These are phyloP conservation scores for Pistacia atlantica DNA, from an alignment of 345 rosid species.

Conservation along the genomic window DNA sequence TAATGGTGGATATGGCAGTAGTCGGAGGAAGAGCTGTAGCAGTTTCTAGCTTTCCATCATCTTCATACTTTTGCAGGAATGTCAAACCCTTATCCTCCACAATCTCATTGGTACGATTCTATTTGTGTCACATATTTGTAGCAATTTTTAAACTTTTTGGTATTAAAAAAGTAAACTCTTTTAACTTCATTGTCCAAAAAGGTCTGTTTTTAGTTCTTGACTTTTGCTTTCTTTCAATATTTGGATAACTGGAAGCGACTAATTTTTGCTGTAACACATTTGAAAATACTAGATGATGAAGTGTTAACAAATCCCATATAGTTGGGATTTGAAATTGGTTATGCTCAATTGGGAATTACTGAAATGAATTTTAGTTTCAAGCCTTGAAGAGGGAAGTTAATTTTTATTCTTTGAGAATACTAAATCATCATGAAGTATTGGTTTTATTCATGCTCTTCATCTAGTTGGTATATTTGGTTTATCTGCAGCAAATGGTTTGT, in stretches of 20 bases:
- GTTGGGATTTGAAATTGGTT: background rate
- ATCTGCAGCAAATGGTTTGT: conserved; percentile 42
- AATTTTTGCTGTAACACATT: background rate
- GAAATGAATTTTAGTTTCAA: too few species aligned
- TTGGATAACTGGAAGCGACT: too few species aligned
- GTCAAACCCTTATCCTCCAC: conserved; percentile 34
- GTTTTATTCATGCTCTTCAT: background rate
- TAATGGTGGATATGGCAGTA: conserved; percentile 45
- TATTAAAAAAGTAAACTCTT: too few species aligned
- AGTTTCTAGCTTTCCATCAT: conserved; percentile 54
- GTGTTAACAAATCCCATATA: background rate
- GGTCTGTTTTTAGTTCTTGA: background rate
- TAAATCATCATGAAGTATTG: background rate
- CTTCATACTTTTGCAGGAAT: conserved; percentile 38
- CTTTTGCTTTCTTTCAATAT: too few species aligned
- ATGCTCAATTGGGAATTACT: background rate
- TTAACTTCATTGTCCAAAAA: background rate
- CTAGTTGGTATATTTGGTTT: background rate
- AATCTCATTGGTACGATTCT: conserved; percentile 42
- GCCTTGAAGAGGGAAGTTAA: too few species aligned
- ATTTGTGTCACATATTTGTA: too few species aligned
- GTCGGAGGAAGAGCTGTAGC: conserved; percentile 56
- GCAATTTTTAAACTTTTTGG: too few species aligned
- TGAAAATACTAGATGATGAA: background rate
- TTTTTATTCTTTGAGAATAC: background rate